These are phyloP conservation scores for Penicillium taxi DNA, from an alignment of 495 filamentous ascomycete genomes.

Conservation along the genomic window DNA sequence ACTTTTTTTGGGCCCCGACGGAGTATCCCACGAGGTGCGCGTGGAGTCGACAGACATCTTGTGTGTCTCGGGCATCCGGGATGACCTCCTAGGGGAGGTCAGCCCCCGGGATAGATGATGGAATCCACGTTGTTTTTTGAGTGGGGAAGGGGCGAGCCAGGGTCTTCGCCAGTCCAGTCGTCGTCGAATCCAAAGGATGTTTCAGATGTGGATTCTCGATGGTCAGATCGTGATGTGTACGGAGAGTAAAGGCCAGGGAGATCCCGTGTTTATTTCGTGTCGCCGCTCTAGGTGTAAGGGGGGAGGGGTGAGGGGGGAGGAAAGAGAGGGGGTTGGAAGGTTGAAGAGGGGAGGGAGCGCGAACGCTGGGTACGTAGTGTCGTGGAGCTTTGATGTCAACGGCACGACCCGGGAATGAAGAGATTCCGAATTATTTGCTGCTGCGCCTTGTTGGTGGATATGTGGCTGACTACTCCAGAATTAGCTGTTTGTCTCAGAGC, in stretches of 20 bases:
- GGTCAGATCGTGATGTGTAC: not conserved
- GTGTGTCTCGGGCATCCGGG: constrained; percentile 24
- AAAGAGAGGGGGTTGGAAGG: not conserved
- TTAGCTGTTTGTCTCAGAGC: no score
- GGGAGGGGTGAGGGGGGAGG: not conserved
- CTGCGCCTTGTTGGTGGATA: constrained; percentile 26
- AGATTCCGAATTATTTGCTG: constrained; percentile 7
- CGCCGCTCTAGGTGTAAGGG: not conserved
- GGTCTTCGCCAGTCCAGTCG: constrained; percentile 5
- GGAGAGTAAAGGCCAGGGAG: not conserved
- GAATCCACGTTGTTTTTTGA: constrained; percentile 38
- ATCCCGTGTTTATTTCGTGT: not conserved
- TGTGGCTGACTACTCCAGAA: no score
- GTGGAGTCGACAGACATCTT: constrained; percentile 29
- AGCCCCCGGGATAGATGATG: constrained; percentile 32
- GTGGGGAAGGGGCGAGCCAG: constrained; percentile 9
- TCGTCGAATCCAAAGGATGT: not conserved
- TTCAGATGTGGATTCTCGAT: not conserved
- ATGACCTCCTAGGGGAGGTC: constrained; percentile 45
- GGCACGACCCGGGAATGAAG: constrained; percentile 1
- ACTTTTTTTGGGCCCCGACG: constrained; percentile 6
- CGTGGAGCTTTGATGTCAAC: not conserved
- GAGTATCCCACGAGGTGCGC: constrained; percentile 10
- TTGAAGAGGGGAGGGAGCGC: constrained; percentile 5
- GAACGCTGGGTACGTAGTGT: constrained; percentile 11